Percentiles rank a stretch among this genome's conserved stretches.
These are phyloP conservation scores for Eremothecium coryli DNA, from an alignment of 1,139 yeast genomes.

Conservation along the genomic window DNA sequence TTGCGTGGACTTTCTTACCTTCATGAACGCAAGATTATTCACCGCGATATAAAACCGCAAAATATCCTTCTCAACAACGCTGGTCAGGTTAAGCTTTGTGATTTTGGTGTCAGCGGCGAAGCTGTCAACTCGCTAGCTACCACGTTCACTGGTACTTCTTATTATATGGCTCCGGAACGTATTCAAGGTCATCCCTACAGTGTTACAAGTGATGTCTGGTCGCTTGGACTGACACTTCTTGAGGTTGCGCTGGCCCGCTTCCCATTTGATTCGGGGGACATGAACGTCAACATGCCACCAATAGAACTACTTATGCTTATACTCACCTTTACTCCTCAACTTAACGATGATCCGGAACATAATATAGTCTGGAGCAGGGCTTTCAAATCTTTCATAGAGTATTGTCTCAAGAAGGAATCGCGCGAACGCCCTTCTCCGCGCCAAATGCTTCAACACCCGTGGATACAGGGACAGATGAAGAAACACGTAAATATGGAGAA, in stretches of 20 bases:
- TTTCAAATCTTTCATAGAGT: slow-evolving; percentile 72
- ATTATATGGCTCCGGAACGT: slow-evolving; percentile 97
- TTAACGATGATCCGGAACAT: slow-evolving; percentile 67
- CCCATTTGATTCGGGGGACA: slow-evolving; percentile 45
- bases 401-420: slow-evolving; percentile 74
- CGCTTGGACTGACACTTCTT: slow-evolving; percentile 77
- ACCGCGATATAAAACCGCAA: slow-evolving; percentile 89
- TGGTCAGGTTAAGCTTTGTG: slow-evolving; percentile 89
- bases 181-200: slow-evolving; percentile 92
- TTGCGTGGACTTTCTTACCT: slow-evolving; percentile 76
- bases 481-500: slow-evolving; percentile 77
- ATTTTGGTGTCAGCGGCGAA: slow-evolving; percentile 97
- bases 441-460: slow-evolving; percentile 86
- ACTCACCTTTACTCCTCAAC: slow-evolving; percentile 68
- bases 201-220: slow-evolving; percentile 95
- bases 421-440: slow-evolving; percentile 81
- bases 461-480: slow-evolving; percentile 69
- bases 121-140: slow-evolving; percentile 92
- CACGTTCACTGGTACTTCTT: slow-evolving; percentile 93
- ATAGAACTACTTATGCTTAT: slow-evolving; percentile 78
- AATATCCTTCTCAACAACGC: slow-evolving; percentile 64
- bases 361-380: slow-evolving; percentile 75
- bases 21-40: slow-evolving; percentile 81
- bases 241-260: slow-evolving; percentile 88
- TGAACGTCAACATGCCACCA: slow-evolving; percentile 47